Percentiles rank a stretch among this genome's conserved stretches.
Evolutionary conservation across 306 rosid genomes (phyloP).

Genomic region (Bauhinia variegata): DNA sequence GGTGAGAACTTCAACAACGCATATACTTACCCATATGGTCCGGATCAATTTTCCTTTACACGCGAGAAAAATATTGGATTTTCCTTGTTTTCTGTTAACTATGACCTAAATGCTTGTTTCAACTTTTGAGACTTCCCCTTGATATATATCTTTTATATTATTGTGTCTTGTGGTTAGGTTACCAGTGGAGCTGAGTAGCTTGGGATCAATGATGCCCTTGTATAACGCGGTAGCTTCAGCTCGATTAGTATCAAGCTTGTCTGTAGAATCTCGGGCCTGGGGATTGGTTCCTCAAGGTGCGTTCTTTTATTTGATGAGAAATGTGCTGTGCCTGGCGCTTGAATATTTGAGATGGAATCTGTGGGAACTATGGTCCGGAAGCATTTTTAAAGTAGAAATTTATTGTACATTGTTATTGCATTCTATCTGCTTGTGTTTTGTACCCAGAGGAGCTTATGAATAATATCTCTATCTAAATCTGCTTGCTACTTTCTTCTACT

Average conservation of each 20-base stretch:
- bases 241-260: constrained; percentile 60
- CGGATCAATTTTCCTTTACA: neutral
- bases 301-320: constrained; percentile 9
- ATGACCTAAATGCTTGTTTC: neutral
- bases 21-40: neutral
- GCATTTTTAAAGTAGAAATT: neutral
- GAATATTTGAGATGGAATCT: neutral
- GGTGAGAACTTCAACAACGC: constrained; percentile 31
- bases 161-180: constrained; percentile 41
- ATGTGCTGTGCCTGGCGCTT: neutral
- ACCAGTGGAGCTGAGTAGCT: constrained; percentile 54
- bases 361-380: neutral
- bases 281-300: constrained; percentile 76
- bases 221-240: constrained; percentile 66
- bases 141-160: neutral
- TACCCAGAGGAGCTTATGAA: neutral
- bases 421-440: constrained; percentile 4
- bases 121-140: neutral
- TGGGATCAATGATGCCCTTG: constrained; percentile 60
- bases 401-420: neutral
- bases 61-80: neutral
- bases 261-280: constrained; percentile 56
- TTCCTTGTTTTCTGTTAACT: neutral
- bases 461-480: neutral
- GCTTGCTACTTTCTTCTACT: neutral